Percentiles rank a stretch among this genome's conserved stretches.
Evolutionary conservation across 2,329 filamentous ascomycete species (phyloP).

Genomic region (Trichocomaceae sp.): DNA sequence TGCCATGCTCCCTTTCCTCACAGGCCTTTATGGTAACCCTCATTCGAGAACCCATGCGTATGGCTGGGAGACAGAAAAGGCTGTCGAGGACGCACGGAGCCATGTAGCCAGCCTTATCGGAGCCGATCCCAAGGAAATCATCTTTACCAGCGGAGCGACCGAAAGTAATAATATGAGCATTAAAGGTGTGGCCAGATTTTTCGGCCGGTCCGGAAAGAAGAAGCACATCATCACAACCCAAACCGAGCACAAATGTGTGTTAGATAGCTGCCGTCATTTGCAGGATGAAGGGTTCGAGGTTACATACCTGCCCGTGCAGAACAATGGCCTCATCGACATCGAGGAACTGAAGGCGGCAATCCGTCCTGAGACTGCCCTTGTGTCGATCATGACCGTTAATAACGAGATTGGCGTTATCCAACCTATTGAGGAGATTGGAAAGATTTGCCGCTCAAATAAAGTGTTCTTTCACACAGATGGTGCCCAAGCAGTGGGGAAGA

Average conservation of each 20-base stretch:
- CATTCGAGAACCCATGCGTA: constrained; percentile 97
- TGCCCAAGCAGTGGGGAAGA: constrained; percentile 97
- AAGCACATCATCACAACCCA: constrained; percentile 96
- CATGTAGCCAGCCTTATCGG: constrained; percentile 83
- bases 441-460: constrained; percentile 83
- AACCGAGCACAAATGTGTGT: constrained; percentile 97
- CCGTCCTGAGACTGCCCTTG: constrained; percentile 79
- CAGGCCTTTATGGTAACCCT: constrained; percentile 90
- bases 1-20: constrained; percentile 92
- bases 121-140: constrained; percentile 94
- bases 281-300: constrained; percentile 95
- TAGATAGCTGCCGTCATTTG: constrained; percentile 93
- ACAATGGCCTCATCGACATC: constrained; percentile 78
- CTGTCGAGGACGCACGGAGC: constrained; percentile 76
- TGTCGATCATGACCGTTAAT: constrained; percentile 98
- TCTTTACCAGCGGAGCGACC: constrained; percentile 95
- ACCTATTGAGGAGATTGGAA: constrained; percentile 86
- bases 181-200: constrained; percentile 95
- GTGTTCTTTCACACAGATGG: constrained; percentile 97
- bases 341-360: constrained; percentile 81
- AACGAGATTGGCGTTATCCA: constrained; percentile 99
- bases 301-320: constrained; percentile 90
- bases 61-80: constrained; percentile 96
- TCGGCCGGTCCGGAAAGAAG: constrained; percentile 89
- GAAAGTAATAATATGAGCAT: constrained; percentile 99